A percentile compares a stretch with the other conserved stretches of the same genome.
Evolutionary conservation across 176 grass and related monocot species (phyloP).

Genomic region (Rhynchospora pubera): DNA sequence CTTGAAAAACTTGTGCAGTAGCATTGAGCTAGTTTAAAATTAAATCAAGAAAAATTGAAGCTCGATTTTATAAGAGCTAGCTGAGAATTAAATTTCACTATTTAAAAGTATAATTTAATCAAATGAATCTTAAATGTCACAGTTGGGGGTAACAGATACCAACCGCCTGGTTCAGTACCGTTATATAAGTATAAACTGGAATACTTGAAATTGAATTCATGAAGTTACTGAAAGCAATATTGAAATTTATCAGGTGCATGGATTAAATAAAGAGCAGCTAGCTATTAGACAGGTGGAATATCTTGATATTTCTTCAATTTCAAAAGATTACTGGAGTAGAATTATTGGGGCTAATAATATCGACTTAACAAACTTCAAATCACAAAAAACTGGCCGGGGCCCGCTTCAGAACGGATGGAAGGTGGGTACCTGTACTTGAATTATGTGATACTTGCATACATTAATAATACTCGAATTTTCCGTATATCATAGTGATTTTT

Average conservation of each 20-base stretch:
- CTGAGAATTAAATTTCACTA: not conserved
- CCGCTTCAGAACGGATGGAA: slow-evolving; percentile 72
- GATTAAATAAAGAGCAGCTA: slow-evolving; percentile 47
- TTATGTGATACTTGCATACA: not conserved
- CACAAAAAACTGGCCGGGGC: slow-evolving; percentile 48
- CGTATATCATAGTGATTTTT: not conserved
- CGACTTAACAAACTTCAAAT: slow-evolving; percentile 63
- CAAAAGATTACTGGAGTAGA: slow-evolving; percentile 89
- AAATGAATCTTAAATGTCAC: not conserved
- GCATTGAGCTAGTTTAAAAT: not conserved
- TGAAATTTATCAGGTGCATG: slow-evolving; percentile 42
- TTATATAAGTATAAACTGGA: not conserved
- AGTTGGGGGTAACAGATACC: not conserved
- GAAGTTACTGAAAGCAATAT: not conserved
- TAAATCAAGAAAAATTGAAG: not conserved
- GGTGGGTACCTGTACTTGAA: slow-evolving; percentile 28
- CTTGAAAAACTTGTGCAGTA: not conserved
- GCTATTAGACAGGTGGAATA: slow-evolving; percentile 57
- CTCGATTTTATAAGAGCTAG: not conserved
- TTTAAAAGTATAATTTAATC: not conserved
- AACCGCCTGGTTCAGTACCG: not conserved
- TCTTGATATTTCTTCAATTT: slow-evolving; percentile 63
- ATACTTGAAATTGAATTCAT: not conserved
- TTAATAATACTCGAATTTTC: not conserved
- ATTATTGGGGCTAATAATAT: slow-evolving; percentile 41